Base-by-base conservation (phyloP, 257 asterid species). In the Fraxinus quadrangulata region DNA sequence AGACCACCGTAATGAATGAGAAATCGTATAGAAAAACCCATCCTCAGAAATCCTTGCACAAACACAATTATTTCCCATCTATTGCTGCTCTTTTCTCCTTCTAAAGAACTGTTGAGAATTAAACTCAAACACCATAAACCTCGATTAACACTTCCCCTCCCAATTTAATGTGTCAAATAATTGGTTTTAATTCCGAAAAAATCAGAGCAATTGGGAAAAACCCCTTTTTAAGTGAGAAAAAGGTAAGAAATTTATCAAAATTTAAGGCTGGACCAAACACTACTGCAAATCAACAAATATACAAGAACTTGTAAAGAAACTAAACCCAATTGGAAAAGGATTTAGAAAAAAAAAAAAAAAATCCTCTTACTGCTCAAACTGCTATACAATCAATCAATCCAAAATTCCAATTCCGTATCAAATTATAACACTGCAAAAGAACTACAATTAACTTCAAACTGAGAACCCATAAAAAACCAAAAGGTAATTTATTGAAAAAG, bases 41-140 rank as follows among this genome's bases (percentile, higher is more conserved):
- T 78, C 69, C 68, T 81, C 79, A 5, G 88, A 28, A 21, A 51
- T 8, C 49, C 72, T 80, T 12, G 79, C 81, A 51, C 61, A 61
- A 34, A 81, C 84, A 67, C 89, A 86, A 23, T 65, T 79, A n/a
- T 84, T 83, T 37, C 87, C 87, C 86, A 86, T 80, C 73, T 76
- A 9, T 61, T 31, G 68, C 37, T 61, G 14, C 75, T 14, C 51
- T 42, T 42, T 56, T 40, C 47, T 40, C 47, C 47, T 10, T 40
- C 11, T 40, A 40, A 9, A 40, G 14, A 40, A 40, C 47, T 40
- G 12, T 0, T 2, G 47, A 40, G 4, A 40, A 40, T 10, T 40
- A 9, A 40, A 11, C 47, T 40, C 47, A 10, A 40, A 13, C 47
- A 10, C 47, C 47, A 10, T 40, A 40, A 21, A 39, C 69, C 31